phyloP scores from a whole-genome alignment of 257 asterid genomes.

The Verbena officinalis region DNA sequence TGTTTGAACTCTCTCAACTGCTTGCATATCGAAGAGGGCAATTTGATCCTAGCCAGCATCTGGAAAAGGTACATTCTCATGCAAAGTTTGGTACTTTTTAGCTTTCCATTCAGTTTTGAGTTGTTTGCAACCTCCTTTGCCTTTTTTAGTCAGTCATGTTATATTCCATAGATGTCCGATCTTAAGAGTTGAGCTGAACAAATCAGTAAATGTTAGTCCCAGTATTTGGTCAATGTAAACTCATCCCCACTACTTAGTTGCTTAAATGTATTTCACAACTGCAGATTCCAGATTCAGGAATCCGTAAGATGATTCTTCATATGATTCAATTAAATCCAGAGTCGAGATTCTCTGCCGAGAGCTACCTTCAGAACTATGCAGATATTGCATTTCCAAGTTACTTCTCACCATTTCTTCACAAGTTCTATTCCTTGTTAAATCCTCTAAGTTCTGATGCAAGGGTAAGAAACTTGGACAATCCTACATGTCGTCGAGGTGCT shows the following conservation, averaged over 20 bases:
- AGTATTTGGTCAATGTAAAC: conserved; percentile 22
- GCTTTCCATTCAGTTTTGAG: conserved; percentile 9
- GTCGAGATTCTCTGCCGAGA: conserved; percentile 87
- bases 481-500: conserved; percentile 17
- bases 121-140: conserved; percentile 8
- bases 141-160: conserved; percentile 19
- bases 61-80: conserved; percentile 72
- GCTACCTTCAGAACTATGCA: conserved; percentile 82
- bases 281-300: conserved; percentile 97
- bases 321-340: conserved; percentile 97
- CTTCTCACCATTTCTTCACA: conserved; percentile 94
- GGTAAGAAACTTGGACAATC: conserved; percentile 53
- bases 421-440: conserved; percentile 87
- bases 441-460: conserved; percentile 91
- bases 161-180: conserved; percentile 18
- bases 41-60: conserved; percentile 95
- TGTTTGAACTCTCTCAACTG: conserved; percentile 94
- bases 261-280: conserved; percentile 29
- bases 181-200: neutral
- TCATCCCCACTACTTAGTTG: conserved; percentile 24
- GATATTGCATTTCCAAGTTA: conserved; percentile 86
- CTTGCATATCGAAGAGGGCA: conserved; percentile 99
- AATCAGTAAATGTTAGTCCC: conserved; percentile 13
- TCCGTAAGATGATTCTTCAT: conserved; percentile 97
- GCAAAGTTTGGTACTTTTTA: neutral